Evolutionary conservation across 176 grass and related monocot species (phyloP), one percentile per base, ranked within the genome.

Genomic region (Triticum urartu): DNA sequence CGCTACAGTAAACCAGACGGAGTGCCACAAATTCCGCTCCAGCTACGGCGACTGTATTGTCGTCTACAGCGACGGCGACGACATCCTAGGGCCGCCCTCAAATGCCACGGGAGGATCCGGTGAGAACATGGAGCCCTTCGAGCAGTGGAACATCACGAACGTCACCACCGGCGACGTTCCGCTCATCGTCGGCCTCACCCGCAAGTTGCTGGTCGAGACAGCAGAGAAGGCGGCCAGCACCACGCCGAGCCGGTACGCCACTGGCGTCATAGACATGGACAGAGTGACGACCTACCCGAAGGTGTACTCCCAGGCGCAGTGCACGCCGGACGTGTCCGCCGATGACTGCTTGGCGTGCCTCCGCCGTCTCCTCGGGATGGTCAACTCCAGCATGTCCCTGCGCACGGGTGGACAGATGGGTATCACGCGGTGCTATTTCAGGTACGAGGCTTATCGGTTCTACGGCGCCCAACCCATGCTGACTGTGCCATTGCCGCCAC

Each of bases 241-340:
- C 1, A 45, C 11, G 10, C 43, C 10, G 43, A 45, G 9, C 10
- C 43, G 43, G 43, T 45, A 11, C 43, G 43, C 43, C 43, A 45
- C 43, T 10, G 43, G 43, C 11, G 43, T 45, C 10, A 45, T 45
- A 12, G 43, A 45, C 43, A 45, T 45, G 43, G 43, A 45, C 43
- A 58, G 11, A 48, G 52, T 48, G 10, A 45, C 43, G 43, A 45
- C 43, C 10, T 45, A 11, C 43, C 43, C 43, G 11, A 45, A 45
- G 43, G 43, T 45, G 10, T 45, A 45, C 43, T 45, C 43, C 43
- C 0, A 35, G 75, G 22, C 50, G 50, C 75, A 78, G 26, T 78
- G 75, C 50, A 81, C 28, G 79, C 79, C 79, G 79, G 79, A 81
- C 64, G 1, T 81, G 10, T 15, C 79, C 18, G 26, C 79, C 64